phyloP scores from a whole-genome alignment of 768 basidiomycete species.

The Phylloporus rhodoxanthus region DNA sequence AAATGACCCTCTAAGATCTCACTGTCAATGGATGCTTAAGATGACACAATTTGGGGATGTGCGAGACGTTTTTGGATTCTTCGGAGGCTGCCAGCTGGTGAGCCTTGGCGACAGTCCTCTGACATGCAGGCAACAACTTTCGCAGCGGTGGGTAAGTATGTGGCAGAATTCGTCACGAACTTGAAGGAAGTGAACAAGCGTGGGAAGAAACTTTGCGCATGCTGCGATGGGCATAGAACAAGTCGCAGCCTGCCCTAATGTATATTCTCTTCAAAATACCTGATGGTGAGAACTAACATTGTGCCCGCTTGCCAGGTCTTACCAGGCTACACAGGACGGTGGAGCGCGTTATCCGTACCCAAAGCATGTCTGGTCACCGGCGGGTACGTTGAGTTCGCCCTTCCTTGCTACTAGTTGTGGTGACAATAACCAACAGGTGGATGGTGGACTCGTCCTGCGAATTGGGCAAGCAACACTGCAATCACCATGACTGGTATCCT shows the following conservation, averaged over 20 bases:
- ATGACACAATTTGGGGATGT: neutral
- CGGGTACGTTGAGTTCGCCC: constrained; percentile 45
- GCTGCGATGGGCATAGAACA: no score
- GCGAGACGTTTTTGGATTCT: neutral
- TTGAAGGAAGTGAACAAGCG: no score
- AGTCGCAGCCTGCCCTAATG: no score
- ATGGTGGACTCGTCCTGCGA: constrained; percentile 90
- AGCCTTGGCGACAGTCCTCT: neutral
- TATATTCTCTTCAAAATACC: neutral
- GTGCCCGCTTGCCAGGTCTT: neutral
- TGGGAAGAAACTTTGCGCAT: no score
- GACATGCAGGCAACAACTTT: no score
- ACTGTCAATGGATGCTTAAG: constrained; percentile 9
- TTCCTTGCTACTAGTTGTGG: neutral
- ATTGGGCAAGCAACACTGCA: constrained; percentile 84
- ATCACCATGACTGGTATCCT: constrained; percentile 66
- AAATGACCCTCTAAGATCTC: constrained; percentile 17
- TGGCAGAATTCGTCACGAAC: no score
- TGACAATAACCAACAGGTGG: constrained; percentile 52
- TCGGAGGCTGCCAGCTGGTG: neutral
- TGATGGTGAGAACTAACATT: constrained; percentile 11
- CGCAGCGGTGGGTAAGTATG: no score
- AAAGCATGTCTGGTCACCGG: constrained; percentile 91
- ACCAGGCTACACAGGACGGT: constrained; percentile 52
- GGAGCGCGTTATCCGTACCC: constrained; percentile 88